These are phyloP conservation scores for Lyophyllum shimeji DNA, from an alignment of 768 basidiomycete species.

Conservation along the genomic window DNA sequence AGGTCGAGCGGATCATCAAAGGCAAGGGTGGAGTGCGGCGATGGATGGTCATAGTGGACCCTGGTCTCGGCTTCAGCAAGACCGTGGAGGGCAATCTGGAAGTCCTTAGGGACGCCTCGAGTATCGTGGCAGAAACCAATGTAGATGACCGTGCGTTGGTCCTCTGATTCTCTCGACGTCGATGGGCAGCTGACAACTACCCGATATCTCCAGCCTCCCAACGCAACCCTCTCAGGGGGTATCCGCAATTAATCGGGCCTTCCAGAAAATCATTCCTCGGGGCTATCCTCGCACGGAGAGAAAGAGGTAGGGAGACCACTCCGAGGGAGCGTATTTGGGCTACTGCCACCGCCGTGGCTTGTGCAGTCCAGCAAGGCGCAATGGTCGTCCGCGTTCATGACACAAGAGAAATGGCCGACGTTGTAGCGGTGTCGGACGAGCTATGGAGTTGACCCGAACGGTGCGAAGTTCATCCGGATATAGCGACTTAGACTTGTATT, in stretches of 20 bases:
- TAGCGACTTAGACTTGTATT: too few species aligned
- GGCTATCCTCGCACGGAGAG: constrained; percentile 49
- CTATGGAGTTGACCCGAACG: constrained; percentile 42
- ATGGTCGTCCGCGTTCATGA: constrained; percentile 84
- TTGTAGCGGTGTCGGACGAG: constrained; percentile 62
- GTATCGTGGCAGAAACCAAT: constrained; percentile 41
- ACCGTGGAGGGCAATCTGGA: constrained; percentile 69
- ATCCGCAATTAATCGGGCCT: constrained; percentile 71
- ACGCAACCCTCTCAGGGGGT: constrained; percentile 54
- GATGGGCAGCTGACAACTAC: neutral
- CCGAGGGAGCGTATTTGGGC: constrained; percentile 74
- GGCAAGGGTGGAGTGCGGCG: constrained; percentile 72
- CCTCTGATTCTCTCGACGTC: neutral
- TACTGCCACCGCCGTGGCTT: constrained; percentile 74
- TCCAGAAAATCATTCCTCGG: constrained; percentile 89
- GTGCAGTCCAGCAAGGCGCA: constrained; percentile 72
- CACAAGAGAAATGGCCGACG: constrained; percentile 69
- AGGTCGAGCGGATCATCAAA: constrained; percentile 62
- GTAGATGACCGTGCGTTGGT: constrained; percentile 29
- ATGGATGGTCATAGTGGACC: constrained; percentile 90
- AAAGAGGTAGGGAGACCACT: constrained; percentile 51
- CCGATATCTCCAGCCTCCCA: constrained; percentile 11
- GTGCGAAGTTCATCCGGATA: neutral
- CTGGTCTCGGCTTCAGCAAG: constrained; percentile 96
- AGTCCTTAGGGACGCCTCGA: constrained; percentile 53